Evolutionary conservation across 164 flowering plant species (phyloP), one percentile per base, ranked within the genome.

Genomic region (Umbilicus rupestris): DNA sequence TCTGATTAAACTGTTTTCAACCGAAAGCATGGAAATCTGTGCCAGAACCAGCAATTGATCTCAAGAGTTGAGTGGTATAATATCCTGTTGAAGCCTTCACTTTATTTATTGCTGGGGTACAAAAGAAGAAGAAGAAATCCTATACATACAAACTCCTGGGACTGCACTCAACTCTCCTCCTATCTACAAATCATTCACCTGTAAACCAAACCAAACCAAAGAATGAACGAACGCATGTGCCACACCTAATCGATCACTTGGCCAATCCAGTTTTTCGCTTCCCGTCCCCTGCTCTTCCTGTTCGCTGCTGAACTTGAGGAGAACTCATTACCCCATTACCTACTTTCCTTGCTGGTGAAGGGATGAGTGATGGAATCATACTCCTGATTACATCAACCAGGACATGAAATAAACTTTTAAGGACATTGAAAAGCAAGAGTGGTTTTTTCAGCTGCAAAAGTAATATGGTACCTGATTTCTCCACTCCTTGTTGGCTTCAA

Each of bases 291-390:
- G 73, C 26, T 58, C 76, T 75, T 58, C 49, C 78, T 19, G 71
- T 46, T 65, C 66, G 76, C 29, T 69, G 76, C 29, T 69, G 68
- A 65, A 69, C 26, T 9, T 76, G 65, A 35, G 78, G 72, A n/a
- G n/a, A n/a, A 67, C 62, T 66, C 11, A 37, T n/a, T n/a, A n/a
- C n/a, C 39, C 81, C 81, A 68, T 66, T 75, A 15, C 76, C 37
- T 44, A 69, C 44, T 69, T 69, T 82, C 72, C 78, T 65, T n/a
- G 77, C 46, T 58, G 79, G 74, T 5, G 83, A 66, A 64, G 81
- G 77, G 67, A 66, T 67, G 44, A 77, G 69, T 64, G 78, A 71
- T 63, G 85, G 84, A 68, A 84, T 82, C 30, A 63, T 47, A 60
- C 81, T 79, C 79, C 87, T 84, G 50, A 31, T 55, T 26, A 12